phyloP scores from a whole-genome alignment of 305 asterid species.

The Salvia sclarea region DNA sequence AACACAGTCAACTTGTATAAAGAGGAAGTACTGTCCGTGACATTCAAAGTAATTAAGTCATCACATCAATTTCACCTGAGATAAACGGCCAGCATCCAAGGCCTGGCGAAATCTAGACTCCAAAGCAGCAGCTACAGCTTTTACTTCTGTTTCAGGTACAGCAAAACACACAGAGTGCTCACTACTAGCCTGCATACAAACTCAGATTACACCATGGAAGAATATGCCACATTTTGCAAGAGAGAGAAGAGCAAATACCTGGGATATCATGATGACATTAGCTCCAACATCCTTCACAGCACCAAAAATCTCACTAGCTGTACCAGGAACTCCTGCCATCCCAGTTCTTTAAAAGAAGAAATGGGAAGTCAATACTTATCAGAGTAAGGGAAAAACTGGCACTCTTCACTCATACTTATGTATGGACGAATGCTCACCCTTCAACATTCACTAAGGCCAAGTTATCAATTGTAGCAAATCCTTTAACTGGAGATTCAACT shows the following conservation, averaged over 20 bases:
- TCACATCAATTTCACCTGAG: slow-evolving; percentile 46
- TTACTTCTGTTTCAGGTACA: slow-evolving; percentile 93
- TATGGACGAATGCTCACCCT: slow-evolving; percentile 59
- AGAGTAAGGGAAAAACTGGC: too few relatives aligned
- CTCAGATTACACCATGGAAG: too few relatives aligned
- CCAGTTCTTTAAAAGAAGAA: slow-evolving; percentile 70
- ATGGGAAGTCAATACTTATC: too few relatives aligned
- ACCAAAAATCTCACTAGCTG: slow-evolving; percentile 82
- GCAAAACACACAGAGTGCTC: slow-evolving; percentile 99
- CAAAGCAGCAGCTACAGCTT: slow-evolving; percentile 82
- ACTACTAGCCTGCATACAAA: slow-evolving; percentile 75
- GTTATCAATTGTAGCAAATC: slow-evolving; percentile 96
- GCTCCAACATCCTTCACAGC: slow-evolving; percentile 96
- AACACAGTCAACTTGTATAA: not conserved
- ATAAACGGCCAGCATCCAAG: slow-evolving; percentile 90
- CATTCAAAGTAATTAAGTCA: not conserved
- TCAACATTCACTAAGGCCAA: slow-evolving; percentile 96
- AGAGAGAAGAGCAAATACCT: slow-evolving; percentile 48
- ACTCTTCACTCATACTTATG: too few relatives aligned
- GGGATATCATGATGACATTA: slow-evolving; percentile 95
- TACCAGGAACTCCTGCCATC: slow-evolving; percentile 99
- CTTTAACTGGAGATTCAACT: slow-evolving; percentile 74
- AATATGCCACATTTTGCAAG: not conserved
- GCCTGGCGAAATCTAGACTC: slow-evolving; percentile 88
- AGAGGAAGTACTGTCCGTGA: too few relatives aligned